These are phyloP conservation scores for Yamadazyma akitaensis DNA, from an alignment of 805 yeast genomes.

Conservation along the genomic window DNA sequence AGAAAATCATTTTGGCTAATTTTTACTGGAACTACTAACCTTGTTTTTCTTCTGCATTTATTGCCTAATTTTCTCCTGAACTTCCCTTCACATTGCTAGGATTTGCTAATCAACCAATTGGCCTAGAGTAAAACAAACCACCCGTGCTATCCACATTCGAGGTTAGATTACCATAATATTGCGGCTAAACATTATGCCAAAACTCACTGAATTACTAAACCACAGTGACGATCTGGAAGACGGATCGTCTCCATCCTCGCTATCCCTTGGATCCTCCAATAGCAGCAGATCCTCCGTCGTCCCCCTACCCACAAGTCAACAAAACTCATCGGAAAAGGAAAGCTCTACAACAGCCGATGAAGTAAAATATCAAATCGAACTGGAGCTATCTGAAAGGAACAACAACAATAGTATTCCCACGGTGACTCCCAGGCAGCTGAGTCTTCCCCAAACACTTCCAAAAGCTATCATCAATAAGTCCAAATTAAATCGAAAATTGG, in stretches of 20 bases:
- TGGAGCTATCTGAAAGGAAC: slow-evolving; percentile 2
- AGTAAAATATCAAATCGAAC: slow-evolving; percentile 10
- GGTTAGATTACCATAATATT: neutral
- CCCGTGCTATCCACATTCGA: neutral
- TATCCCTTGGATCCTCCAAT: slow-evolving; percentile 2
- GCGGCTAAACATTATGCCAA: slow-evolving; percentile 4
- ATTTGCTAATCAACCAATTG: neutral
- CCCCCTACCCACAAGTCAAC: neutral
- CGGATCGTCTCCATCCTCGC: slow-evolving; percentile 5
- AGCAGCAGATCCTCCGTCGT: slow-evolving; percentile 3
- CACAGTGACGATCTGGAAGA: slow-evolving; percentile 10
- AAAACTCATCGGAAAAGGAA: neutral
- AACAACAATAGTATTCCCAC: neutral
- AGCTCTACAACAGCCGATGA: slow-evolving; percentile 8
- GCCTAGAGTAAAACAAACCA: neutral
- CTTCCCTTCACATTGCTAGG: neutral
- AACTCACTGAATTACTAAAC: slow-evolving; percentile 5
- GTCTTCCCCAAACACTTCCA: slow-evolving; percentile 9
- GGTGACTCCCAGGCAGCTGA: neutral
- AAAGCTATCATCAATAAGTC: slow-evolving; percentile 10
- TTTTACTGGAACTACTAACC: neutral
- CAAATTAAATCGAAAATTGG: slow-evolving; percentile 17
- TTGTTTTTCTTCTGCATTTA: neutral
- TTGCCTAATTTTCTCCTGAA: neutral
- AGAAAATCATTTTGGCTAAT: neutral